These are phyloP conservation scores for Auricularia sp. DNA, from an alignment of 768 basidiomycete species.

Conservation along the genomic window DNA sequence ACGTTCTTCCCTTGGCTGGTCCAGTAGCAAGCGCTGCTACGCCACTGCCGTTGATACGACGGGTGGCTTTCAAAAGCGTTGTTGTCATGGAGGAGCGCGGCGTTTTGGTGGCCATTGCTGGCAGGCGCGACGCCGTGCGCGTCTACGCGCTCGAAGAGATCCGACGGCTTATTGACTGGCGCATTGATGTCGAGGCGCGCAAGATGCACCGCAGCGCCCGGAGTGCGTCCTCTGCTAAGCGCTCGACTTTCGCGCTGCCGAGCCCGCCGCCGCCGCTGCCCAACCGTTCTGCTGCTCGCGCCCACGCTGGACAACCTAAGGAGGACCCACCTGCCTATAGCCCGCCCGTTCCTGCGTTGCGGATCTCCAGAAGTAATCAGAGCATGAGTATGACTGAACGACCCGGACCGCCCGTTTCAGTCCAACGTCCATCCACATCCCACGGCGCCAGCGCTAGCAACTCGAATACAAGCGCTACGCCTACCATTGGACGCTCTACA, in stretches of 20 bases:
- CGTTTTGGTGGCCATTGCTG: constrained; percentile 83
- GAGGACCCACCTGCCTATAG: background rate
- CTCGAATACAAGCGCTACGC: too few relatives aligned
- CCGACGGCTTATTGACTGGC: constrained; percentile 79
- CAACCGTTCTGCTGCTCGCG: background rate
- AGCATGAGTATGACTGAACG: background rate
- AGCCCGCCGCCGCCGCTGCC: background rate
- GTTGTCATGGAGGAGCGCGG: constrained; percentile 90
- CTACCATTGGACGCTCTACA: background rate
- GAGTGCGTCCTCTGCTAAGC: background rate
- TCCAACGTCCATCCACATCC: background rate
- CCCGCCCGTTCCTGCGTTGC: background rate
- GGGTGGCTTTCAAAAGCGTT: constrained; percentile 77
- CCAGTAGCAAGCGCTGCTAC: constrained; percentile 51
- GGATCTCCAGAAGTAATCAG: background rate
- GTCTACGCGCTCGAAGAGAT: constrained; percentile 85
- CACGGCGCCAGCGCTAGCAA: background rate
- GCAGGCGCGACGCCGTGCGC: constrained; percentile 74
- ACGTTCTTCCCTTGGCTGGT: constrained; percentile 69
- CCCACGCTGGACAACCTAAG: background rate
- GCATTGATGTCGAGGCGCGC: constrained; percentile 57
- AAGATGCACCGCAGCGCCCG: background rate
- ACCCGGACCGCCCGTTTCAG: background rate
- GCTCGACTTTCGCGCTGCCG: background rate
- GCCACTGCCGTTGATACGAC: constrained; percentile 73